Conservation (phyloP, 768 basidiomycete species). For the Lentinula edodes region DNA sequence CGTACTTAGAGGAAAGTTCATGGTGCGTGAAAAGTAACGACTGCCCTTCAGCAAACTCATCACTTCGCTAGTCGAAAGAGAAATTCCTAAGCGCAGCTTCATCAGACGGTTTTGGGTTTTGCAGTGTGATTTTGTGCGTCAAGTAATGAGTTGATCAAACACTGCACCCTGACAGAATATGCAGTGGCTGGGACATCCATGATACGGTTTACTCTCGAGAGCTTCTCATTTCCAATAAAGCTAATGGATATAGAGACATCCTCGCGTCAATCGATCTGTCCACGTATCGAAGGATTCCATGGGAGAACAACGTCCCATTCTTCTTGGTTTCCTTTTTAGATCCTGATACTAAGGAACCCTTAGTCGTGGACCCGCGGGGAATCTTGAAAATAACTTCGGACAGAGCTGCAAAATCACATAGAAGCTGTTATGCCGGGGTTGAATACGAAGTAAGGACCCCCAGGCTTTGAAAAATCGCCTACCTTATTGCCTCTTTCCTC, state of each 20-base stretch:
- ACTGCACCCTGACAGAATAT: not conserved
- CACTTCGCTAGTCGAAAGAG: constrained; percentile 64
- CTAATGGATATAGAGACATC: constrained; percentile 90
- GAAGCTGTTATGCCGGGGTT: constrained; percentile 75
- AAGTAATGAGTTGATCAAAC: not conserved
- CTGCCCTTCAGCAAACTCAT: not conserved
- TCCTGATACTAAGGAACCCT: constrained; percentile 72
- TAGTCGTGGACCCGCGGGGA: constrained; percentile 86
- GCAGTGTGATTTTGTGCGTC: constrained; percentile 84
- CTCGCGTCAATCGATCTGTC: constrained; percentile 82
- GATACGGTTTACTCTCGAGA: constrained; percentile 82
- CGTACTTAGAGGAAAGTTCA: constrained; percentile 90
- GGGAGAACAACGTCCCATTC: constrained; percentile 90
- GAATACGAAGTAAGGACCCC: constrained; percentile 77
- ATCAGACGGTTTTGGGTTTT: constrained; percentile 87
- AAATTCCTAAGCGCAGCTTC: constrained; percentile 84
- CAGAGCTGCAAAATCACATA: constrained; percentile 40
- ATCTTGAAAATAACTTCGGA: constrained; percentile 57
- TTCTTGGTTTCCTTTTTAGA: constrained; percentile 90
- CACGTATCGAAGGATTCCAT: constrained; percentile 83
- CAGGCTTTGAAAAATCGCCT: not conserved
- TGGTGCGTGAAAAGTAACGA: constrained; percentile 39
- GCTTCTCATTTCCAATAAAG: constrained; percentile 83
- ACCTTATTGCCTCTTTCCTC: constrained; percentile 4
- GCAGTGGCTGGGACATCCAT: constrained; percentile 89